Base-by-base conservation (phyloP, 257 asterid genomes). In the Gynochthodes officinalis region DNA sequence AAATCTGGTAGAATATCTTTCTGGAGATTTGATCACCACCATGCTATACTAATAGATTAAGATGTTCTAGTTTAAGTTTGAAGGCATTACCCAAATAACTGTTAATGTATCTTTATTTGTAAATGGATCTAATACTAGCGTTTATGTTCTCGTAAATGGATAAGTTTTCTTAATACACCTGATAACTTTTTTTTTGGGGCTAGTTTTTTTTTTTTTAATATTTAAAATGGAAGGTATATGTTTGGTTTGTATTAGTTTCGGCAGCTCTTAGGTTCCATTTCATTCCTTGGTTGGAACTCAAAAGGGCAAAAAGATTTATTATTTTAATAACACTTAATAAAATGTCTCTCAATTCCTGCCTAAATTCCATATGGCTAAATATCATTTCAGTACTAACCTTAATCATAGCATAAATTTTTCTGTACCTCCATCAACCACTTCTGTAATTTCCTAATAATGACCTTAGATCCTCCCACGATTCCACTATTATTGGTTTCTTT, bases 1-100 rank as follows among this genome's bases (percentile, higher is more conserved):
- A 91, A 89, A 80, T 88, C 89, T 60, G 97, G 99, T 50, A 74
- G 78, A 76, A 76, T 94, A 46, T 86, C 96, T 54, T 82, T 94
- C 42, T 94, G 98, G 98, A 88, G n/a, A n/a, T n/a, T n/a, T n/a
- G n/a, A n/a, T n/a, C n/a, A n/a, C n/a, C n/a, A n/a, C n/a, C n/a
- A n/a, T n/a, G n/a, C n/a, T n/a, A n/a, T n/a, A n/a, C n/a, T n/a
- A n/a, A n/a, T n/a, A n/a, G n/a, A n/a, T n/a, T n/a, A n/a, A n/a
- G n/a, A n/a, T n/a, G n/a, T 43, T 40, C 23, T 62, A 48, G 70
- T 43, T 52, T 73, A 39, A n/a, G 43, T 52, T 32, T 18, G n/a
- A 48, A n/a, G 19, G 25, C 19, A 32, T 48, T 40, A 48, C 16
- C 33, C 14, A 23, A 60, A 12, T 60, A 60, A 32, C 21, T 60